These are phyloP conservation scores for Suhomyces pyralidae DNA, from an alignment of 805 yeast genomes.

Conservation along the genomic window DNA sequence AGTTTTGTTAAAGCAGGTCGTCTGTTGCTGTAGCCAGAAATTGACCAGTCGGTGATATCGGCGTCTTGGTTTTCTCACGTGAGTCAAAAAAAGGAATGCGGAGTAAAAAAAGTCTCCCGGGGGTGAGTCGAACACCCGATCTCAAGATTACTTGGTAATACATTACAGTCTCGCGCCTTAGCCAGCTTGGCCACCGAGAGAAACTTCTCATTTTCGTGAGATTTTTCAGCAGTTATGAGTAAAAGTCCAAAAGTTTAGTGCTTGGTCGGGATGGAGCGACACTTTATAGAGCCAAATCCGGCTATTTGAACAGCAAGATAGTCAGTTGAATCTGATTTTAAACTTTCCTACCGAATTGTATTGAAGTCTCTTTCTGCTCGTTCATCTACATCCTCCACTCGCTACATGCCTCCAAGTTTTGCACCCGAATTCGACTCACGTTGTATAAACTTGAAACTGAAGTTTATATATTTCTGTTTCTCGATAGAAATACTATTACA, in stretches of 20 bases:
- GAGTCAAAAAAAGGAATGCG: not conserved
- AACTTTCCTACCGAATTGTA: no score
- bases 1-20: not conserved
- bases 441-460: no score
- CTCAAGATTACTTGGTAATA: constrained; percentile 41
- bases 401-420: no score
- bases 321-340: no score
- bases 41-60: not conserved
- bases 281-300: no score
- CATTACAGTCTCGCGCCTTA: constrained; percentile 50
- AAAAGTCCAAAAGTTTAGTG: no score
- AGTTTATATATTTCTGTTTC: no score
- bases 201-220: not conserved
- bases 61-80: not conserved
- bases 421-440: no score
- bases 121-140: constrained; percentile 53
- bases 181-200: constrained; percentile 51
- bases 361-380: not conserved
- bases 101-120: constrained; percentile 36
- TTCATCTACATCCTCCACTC: no score
- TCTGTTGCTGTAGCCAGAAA: not conserved
- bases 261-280: no score
- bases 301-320: not conserved
- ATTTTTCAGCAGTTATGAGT: no score
- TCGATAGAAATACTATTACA: no score